Evolutionary conservation across 2,329 filamentous ascomycete genomes (phyloP), one percentile per base, ranked within the genome.

Genomic region (Sclerotiophoma versabilis): DNA sequence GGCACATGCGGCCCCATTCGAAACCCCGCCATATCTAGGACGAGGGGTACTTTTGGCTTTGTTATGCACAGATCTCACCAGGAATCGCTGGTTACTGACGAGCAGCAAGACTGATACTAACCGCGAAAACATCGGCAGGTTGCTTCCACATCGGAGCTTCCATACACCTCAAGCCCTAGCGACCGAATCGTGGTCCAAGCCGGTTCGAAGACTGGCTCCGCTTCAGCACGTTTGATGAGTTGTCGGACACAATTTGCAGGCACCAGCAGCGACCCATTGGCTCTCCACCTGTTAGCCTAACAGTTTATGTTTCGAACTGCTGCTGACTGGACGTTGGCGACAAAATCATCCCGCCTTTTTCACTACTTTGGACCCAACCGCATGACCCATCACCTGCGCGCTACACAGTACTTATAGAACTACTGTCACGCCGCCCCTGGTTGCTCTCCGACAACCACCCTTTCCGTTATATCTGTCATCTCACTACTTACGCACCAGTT

Each of bases 151-250:
- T 33, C 26, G 38, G 42, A 20, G 42, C 41, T 29, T 36, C 12
- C 15, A 53, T 51, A 59, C 55, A 38, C 44, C 33, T 34, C 20
- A 11, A 33, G 44, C 59, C 45, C 48, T 41, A 60, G 48, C 64
- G 59, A 62, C 63, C 65, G 66, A 71, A 69, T 69, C 57, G 67
- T 63, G 57, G 53, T 53, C 50, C 44, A 53, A 53, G 57, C 50
- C 57, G 54, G 57, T 56, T 56, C 52, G 49, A 43, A 54, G 54
- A 64, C 45, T 62, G 63, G 62, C 60, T 65, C 62, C 59, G 64
- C 65, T 63, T 60, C 60, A 65, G 65, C 68, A 67, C 46, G 55
- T 52, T 65, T 73, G 72, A 73, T 75, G 72, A 72, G 71, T 72
- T 75, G 72, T 73, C 66, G 65, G 65, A 52, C 49, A 65, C 55